Evolutionary conservation across 306 rosid genomes (phyloP).

Genomic region (Trifolium dubium): DNA sequence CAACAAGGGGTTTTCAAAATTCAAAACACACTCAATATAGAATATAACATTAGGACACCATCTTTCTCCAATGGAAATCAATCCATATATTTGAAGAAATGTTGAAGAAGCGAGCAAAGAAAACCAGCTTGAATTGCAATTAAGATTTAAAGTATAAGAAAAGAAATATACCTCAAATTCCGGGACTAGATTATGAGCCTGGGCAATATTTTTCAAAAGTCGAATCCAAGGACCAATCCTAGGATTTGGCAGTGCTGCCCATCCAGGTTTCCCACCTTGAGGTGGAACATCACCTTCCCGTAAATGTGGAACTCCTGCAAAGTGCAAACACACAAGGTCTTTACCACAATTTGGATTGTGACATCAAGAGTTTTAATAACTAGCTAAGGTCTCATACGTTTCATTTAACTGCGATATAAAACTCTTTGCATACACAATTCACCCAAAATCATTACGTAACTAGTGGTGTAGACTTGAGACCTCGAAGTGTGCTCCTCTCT

Average conservation of each 20-base stretch:
- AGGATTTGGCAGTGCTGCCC: constrained; percentile 87
- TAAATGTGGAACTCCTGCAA: constrained; percentile 89
- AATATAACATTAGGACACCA: background rate
- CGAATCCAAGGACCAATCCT: constrained; percentile 93
- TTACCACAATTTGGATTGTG: background rate
- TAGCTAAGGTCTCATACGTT: background rate
- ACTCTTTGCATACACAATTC: background rate
- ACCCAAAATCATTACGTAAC: background rate
- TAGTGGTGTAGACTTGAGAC: too few species aligned
- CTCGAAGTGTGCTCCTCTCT: too few species aligned
- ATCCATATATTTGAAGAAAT: constrained; percentile 3
- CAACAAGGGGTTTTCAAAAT: background rate
- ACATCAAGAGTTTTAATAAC: background rate
- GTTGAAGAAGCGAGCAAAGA: background rate
- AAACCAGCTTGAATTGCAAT: constrained; percentile 7
- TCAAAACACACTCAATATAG: background rate
- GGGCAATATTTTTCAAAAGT: constrained; percentile 67
- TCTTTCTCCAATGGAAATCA: constrained; percentile 9
- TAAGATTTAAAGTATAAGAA: background rate
- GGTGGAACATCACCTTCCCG: constrained; percentile 83
- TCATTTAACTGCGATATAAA: background rate
- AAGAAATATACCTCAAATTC: constrained; percentile 78
- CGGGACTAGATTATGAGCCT: constrained; percentile 73
- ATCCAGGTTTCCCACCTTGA: constrained; percentile 93
- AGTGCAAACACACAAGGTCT: constrained; percentile 36